A percentile compares a stretch with the other conserved stretches of the same genome.
Conservation (phyloP, 257 asterid species). For the Marsdenia floribunda region DNA sequence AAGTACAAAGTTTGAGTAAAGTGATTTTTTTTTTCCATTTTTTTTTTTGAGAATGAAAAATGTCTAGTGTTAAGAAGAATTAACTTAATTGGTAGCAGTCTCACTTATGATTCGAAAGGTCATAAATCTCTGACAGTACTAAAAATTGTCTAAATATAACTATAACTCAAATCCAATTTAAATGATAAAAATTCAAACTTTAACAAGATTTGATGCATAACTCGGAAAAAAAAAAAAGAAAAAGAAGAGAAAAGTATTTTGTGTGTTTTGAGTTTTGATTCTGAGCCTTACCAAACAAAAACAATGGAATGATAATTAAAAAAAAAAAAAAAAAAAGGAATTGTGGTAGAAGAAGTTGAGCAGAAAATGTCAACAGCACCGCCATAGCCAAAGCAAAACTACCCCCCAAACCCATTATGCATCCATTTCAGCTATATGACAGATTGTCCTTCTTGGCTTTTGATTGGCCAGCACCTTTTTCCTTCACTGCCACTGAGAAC, state of each 20-base stretch:
- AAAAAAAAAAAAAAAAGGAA: not conserved
- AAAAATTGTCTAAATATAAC: too few species aligned
- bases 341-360: conserved; percentile 1
- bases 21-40: too few species aligned
- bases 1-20: too few species aligned
- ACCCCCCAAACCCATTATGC: conserved; percentile 7
- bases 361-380: conserved; percentile 21
- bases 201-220: not conserved
- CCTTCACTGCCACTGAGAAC: conserved; percentile 6
- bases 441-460: conserved; percentile 45
- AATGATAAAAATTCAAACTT: too few species aligned
- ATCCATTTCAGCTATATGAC: conserved; percentile 30
- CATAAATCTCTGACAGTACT: too few species aligned
- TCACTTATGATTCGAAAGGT: too few species aligned
- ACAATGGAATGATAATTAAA: not conserved
- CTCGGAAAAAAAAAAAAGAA: too few species aligned
- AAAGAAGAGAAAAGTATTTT: too few species aligned
- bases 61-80: too few species aligned
- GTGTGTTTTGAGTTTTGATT: not conserved
- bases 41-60: too few species aligned
- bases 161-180: too few species aligned
- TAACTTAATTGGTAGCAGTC: too few species aligned
- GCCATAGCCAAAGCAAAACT: conserved; percentile 15
- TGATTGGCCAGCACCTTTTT: conserved; percentile 33
- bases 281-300: not conserved